Evolutionary conservation across 139 green algal genomes (phyloP), one percentile per base, ranked within the genome.

Genomic region (Penium margaritaceum): DNA sequence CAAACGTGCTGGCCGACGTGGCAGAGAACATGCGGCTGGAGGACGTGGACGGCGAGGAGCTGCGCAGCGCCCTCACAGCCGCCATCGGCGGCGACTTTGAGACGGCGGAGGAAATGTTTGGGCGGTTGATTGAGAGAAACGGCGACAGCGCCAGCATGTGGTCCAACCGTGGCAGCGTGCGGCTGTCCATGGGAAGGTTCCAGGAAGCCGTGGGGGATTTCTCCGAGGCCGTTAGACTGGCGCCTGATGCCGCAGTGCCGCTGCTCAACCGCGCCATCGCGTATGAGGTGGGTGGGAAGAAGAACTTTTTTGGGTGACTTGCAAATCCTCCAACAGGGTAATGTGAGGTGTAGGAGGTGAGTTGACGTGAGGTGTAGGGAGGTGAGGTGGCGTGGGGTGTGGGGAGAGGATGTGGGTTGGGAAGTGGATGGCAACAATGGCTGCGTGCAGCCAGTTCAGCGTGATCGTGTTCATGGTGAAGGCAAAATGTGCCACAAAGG

Each of bases 101-200:
- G 29, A 70, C 21, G 5, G 55, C 70, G n/a, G 70, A 77, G 34
- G 32, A 3, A 0, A 38, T 70, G 3, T 77, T 77, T 58, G 61
- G 14, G 29, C 17, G 32, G 33, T 6, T 77, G 21, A 35, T 77
- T 15, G 36, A 36, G 2, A 15, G 70, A 0, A 29, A 62, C 3
- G 57, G 57, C 29, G 33, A 77, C 1, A 71, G 57, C 41, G 70
- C 70, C 19, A 62, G 32, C 34, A 58, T 77, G 12, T 77, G 70
- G 70, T 71, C 57, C 19, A 77, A 77, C 27, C 27, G 70, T 43
- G 70, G 70, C 58, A 72, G 58, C 33, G 70, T 77, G 30, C 29
- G 70, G 63, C n/a, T 77, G n/a, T 60, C 32, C 34, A 33, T 77
- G 36, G 70, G 34, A 27, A 58, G 39, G 15, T 77, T 41, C 32